These are phyloP conservation scores for Verticillium longisporum DNA, from an alignment of 2,329 filamentous ascomycete genomes.

Conservation along the genomic window DNA sequence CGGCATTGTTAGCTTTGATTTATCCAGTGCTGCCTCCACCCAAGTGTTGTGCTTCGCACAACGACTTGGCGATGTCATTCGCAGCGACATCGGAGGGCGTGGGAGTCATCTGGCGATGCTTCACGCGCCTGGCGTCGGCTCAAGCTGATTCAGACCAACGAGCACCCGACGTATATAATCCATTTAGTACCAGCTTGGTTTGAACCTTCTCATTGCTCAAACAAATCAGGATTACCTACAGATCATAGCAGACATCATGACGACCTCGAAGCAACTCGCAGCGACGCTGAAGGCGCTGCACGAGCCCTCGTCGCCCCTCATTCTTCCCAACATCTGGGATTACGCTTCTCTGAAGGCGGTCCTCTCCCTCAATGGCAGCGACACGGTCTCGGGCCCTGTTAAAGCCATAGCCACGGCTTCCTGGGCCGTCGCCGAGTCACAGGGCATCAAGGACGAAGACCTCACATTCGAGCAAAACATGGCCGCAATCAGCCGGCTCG, in stretches of 20 bases:
- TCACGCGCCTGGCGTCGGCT: not conserved
- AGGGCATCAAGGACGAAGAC: slow-evolving; percentile 37
- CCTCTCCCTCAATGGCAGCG: slow-evolving; percentile 29
- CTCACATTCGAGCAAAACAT: slow-evolving; percentile 46
- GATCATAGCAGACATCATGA: not conserved
- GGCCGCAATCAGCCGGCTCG: slow-evolving; percentile 35
- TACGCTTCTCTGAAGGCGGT: slow-evolving; percentile 38
- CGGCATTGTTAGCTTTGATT: too few species aligned
- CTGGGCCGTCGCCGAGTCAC: slow-evolving; percentile 39
- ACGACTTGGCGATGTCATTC: not conserved
- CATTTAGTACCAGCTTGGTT: not conserved
- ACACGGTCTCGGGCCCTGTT: slow-evolving; percentile 21
- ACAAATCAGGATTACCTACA: not conserved
- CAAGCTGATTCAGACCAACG: not conserved
- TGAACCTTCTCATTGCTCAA: not conserved
- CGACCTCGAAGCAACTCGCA: slow-evolving; percentile 23
- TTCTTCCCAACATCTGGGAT: slow-evolving; percentile 52
- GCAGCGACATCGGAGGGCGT: not conserved
- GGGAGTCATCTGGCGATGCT: not conserved
- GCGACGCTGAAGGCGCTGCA: slow-evolving; percentile 37
- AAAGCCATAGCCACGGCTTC: slow-evolving; percentile 42
- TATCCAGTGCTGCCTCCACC: not conserved
- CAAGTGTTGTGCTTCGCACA: not conserved
- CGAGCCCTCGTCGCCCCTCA: slow-evolving; percentile 38
- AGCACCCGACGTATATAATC: not conserved